Percentiles rank a stretch among this genome's conserved stretches.
Conservation (phyloP, 148 eudicot species). For the Nyssa sinensis region DNA sequence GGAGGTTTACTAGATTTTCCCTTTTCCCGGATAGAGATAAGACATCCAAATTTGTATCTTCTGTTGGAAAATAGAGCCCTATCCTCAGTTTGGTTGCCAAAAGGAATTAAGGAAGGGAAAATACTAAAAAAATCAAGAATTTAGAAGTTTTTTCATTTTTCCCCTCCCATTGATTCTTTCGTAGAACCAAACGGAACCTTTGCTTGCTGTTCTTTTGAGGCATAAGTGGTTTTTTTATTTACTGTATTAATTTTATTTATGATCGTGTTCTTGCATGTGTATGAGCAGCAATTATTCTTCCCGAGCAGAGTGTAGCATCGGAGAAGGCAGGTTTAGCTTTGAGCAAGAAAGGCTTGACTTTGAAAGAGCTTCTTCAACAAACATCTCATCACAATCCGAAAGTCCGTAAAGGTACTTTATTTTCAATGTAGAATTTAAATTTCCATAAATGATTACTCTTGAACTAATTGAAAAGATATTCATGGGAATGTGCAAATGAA, state of each 20-base stretch:
- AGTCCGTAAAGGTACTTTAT: slow-evolving; percentile 76
- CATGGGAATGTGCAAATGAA: not conserved
- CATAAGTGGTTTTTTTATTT: not conserved
- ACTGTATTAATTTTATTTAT: not conserved
- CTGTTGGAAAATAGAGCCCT: not conserved
- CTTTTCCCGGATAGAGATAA: no score
- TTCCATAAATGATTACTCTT: no score
- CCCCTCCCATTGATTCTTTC: not conserved
- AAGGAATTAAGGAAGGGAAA: not conserved
- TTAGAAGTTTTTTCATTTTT: no score
- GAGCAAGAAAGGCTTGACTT: slow-evolving; percentile 87
- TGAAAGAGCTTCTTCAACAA: slow-evolving; percentile 94
- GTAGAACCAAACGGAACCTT: not conserved
- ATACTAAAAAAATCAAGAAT: not conserved
- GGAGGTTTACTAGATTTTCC: no score
- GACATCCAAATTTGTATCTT: not conserved
- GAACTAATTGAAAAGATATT: not conserved
- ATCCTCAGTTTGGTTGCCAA: not conserved
- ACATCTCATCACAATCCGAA: slow-evolving; percentile 89
- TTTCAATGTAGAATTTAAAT: no score
- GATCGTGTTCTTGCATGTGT: slow-evolving; percentile 16
- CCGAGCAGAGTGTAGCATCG: slow-evolving; percentile 89
- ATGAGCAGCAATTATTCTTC: slow-evolving; percentile 74
- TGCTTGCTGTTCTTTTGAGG: not conserved
- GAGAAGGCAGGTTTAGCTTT: slow-evolving; percentile 80